phyloP scores from a whole-genome alignment of 345 rosid genomes.

The Boechera retrofracta region DNA sequence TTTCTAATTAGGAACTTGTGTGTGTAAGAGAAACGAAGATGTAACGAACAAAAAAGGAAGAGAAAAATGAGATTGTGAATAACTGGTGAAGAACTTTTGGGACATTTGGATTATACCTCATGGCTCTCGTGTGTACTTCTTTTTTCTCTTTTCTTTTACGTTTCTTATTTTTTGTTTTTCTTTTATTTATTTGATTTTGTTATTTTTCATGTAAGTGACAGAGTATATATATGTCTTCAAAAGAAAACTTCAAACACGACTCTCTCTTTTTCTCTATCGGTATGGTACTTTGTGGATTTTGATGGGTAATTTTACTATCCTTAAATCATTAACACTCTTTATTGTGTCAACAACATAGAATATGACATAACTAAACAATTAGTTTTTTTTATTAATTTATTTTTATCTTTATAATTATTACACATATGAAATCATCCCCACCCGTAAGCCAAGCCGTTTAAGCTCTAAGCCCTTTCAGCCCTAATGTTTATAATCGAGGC shows the following conservation, averaged over 20 bases:
- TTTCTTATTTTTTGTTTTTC: not conserved
- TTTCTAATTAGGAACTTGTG: slow-evolving; percentile 16
- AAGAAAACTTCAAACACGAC: slow-evolving; percentile 5
- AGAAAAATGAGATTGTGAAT: slow-evolving; percentile 41
- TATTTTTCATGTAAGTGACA: not conserved
- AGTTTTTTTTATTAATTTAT: too few species aligned
- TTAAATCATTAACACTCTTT: too few species aligned
- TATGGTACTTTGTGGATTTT: too few species aligned
- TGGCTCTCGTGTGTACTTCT: not conserved
- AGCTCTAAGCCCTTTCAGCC: too few species aligned
- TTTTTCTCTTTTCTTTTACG: not conserved
- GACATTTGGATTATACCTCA: not conserved
- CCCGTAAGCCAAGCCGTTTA: too few species aligned
- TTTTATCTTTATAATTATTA: too few species aligned
- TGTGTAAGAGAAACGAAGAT: slow-evolving; percentile 25
- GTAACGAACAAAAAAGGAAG: slow-evolving; percentile 36
- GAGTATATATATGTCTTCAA: slow-evolving; percentile 25
- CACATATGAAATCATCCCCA: too few species aligned
- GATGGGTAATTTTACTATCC: too few species aligned
- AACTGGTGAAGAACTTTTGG: slow-evolving; percentile 6
- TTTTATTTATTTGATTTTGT: not conserved
- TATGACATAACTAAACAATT: too few species aligned
- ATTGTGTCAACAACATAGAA: too few species aligned
- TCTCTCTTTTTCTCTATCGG: too few species aligned
- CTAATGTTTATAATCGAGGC: too few species aligned